These are phyloP conservation scores for Huntiella moniliformis DNA, from an alignment of 2,329 filamentous ascomycete species.

Conservation along the genomic window DNA sequence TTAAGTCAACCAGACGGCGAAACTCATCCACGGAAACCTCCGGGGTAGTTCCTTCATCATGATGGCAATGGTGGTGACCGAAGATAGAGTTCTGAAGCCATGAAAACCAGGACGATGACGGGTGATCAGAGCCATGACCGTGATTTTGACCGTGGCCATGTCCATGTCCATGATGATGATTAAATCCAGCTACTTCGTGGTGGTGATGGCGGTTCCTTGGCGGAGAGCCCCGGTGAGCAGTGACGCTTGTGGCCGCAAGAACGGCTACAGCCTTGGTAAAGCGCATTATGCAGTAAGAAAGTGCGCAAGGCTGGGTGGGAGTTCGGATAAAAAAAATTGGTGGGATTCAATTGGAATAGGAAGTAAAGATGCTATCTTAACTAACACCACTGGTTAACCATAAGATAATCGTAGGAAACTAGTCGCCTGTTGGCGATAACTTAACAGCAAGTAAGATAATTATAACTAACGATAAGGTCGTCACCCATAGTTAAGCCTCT, in stretches of 20 bases:
- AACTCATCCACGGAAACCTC: neutral
- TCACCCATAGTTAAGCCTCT: no score
- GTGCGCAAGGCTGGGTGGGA: neutral
- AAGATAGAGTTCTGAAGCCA: constrained; percentile 1
- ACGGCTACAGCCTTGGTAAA: neutral
- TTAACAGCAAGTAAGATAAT: no score
- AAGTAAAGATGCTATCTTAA: no score
- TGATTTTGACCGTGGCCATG: neutral
- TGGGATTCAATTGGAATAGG: no score
- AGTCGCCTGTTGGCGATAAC: no score
- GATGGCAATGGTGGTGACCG: neutral
- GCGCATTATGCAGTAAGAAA: neutral
- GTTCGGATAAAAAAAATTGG: no score
- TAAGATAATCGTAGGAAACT: no score
- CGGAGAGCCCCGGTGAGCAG: neutral
- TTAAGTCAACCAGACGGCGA: constrained; percentile 10
- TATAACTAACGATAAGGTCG: no score
- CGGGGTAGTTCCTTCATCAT: neutral
- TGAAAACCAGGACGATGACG: neutral
- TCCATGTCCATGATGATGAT: neutral
- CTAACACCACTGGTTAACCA: no score
- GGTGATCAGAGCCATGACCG: neutral
- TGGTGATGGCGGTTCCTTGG: neutral
- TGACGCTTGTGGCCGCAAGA: neutral
- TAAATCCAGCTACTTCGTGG: neutral